phyloP scores from a whole-genome alignment of 192 early-diverging fungal species.

The Coemansia sp. region DNA sequence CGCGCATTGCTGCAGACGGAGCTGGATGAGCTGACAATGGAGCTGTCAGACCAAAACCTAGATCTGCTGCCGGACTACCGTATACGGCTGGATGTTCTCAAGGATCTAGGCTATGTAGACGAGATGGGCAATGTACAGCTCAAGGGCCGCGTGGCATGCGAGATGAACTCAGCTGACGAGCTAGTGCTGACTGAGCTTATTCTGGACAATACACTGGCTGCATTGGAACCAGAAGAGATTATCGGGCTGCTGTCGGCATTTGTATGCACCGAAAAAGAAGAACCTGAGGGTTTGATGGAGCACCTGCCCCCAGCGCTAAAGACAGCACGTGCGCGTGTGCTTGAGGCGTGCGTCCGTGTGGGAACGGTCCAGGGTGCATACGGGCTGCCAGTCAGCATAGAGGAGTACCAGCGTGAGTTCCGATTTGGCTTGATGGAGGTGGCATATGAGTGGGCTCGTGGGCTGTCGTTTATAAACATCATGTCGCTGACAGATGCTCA shows the following conservation, averaged over 20 bases:
- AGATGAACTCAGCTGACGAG: constrained; percentile 96
- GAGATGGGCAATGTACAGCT: constrained; percentile 83
- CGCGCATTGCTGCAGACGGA: constrained; percentile 65
- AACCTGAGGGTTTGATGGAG: constrained; percentile 32
- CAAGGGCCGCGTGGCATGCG: constrained; percentile 95
- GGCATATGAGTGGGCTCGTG: constrained; percentile 97
- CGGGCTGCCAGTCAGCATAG: constrained; percentile 58
- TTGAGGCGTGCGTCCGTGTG: constrained; percentile 66
- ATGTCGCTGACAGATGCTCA: constrained; percentile 89
- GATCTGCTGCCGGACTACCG: constrained; percentile 92
- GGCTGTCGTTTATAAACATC: constrained; percentile 87
- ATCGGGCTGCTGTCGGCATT: constrained; percentile 91
- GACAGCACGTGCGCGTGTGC: constrained; percentile 61
- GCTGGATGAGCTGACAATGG: constrained; percentile 70
- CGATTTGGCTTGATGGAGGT: constrained; percentile 92
- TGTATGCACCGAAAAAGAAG: constrained; percentile 90
- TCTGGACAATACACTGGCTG: constrained; percentile 85
- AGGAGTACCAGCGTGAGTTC: constrained; percentile 56
- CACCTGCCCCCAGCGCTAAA: constrained; percentile 30
- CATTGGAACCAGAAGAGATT: constrained; percentile 88
- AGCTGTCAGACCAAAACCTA: constrained; percentile 88
- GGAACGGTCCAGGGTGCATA: constrained; percentile 70
- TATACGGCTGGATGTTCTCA: constrained; percentile 81
- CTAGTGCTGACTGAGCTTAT: constrained; percentile 92
- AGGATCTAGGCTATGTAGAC: constrained; percentile 77